Percentiles rank a stretch among this genome's conserved stretches.
Conservation (phyloP, 1,139 yeast species). For the Suzukiozyma palmioleophila region DNA sequence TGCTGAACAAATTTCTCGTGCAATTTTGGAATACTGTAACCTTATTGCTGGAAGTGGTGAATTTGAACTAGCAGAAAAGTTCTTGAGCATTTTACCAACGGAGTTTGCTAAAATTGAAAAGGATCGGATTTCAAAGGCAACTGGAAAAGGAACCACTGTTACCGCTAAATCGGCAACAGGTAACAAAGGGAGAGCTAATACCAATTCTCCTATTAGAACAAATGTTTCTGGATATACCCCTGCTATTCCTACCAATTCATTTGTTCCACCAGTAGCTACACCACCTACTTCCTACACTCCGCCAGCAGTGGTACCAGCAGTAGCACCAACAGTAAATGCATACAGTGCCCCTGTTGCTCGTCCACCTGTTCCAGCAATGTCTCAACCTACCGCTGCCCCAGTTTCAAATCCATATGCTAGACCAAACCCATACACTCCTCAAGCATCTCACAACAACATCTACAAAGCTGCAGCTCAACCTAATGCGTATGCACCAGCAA, state of each 20-base stretch:
- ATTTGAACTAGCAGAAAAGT: slow-evolving; percentile 72
- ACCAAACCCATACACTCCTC: slow-evolving; percentile 27
- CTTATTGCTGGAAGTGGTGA: slow-evolving; percentile 80
- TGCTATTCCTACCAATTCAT: neutral
- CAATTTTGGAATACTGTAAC: slow-evolving; percentile 73
- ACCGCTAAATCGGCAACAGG: slow-evolving; percentile 5
- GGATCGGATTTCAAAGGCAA: slow-evolving; percentile 72
- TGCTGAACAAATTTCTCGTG: slow-evolving; percentile 51
- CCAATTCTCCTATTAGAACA: slow-evolving; percentile 6
- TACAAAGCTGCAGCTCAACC: slow-evolving; percentile 15
- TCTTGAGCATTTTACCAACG: slow-evolving; percentile 64
- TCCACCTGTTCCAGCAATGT: slow-evolving; percentile 14
- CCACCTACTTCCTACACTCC: slow-evolving; percentile 4
- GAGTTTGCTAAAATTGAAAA: slow-evolving; percentile 56
- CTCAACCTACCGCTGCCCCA: slow-evolving; percentile 13
- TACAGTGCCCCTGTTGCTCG: slow-evolving; percentile 9
- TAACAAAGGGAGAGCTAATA: neutral
- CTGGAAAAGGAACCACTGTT: slow-evolving; percentile 12
- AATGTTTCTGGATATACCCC: slow-evolving; percentile 5
- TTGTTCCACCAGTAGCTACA: slow-evolving; percentile 6
- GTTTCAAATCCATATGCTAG: slow-evolving; percentile 22
- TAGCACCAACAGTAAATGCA: slow-evolving; percentile 2
- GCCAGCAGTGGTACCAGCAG: slow-evolving; percentile 5
- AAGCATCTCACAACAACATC: slow-evolving; percentile 12
- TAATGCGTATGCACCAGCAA: slow-evolving; percentile 9